Evolutionary conservation across 2,329 filamentous ascomycete species (phyloP).

Genomic region (Camptophora hylomeconis): DNA sequence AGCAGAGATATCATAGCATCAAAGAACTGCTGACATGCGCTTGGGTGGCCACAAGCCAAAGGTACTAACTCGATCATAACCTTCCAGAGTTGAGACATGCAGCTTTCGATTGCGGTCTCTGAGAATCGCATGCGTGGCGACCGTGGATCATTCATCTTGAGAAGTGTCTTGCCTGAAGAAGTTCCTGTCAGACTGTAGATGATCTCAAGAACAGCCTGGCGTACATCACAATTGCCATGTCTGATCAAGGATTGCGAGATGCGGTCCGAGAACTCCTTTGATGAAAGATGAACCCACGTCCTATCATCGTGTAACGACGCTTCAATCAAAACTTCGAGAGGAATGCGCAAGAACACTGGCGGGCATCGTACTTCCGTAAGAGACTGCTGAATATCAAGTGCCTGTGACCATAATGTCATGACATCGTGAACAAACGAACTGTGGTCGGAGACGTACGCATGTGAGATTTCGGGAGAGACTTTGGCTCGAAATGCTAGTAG

Average conservation of each 20-base stretch:
- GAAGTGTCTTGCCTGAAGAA: constrained; percentile 16
- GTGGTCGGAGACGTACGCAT: constrained; percentile 22
- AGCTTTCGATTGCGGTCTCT: constrained; percentile 15
- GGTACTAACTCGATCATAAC: constrained; percentile 29
- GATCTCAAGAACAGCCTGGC: constrained; percentile 26
- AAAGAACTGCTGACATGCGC: constrained; percentile 33
- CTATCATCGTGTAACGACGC: constrained; percentile 32
- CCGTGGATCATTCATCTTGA: constrained; percentile 13
- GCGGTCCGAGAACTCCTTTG: neutral
- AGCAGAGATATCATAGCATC: constrained; percentile 31
- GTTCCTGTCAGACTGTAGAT: constrained; percentile 25
- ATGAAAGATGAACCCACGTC: constrained; percentile 30
- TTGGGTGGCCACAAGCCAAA: constrained; percentile 23
- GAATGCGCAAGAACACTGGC: neutral
- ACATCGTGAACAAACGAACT: constrained; percentile 10
- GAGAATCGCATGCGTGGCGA: constrained; percentile 15
- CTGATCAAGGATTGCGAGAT: neutral
- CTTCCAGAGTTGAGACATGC: constrained; percentile 32
- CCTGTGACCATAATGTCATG: constrained; percentile 1
- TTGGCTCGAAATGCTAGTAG: constrained; percentile 43
- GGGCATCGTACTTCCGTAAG: too few species aligned
- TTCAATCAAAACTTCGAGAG: constrained; percentile 36
- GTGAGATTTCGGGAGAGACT: constrained; percentile 16
- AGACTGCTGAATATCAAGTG: neutral
- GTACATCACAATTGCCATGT: constrained; percentile 15